Conservation (phyloP, 2,329 filamentous ascomycete species). For the Stagonosporopsis rhizophila region DNA sequence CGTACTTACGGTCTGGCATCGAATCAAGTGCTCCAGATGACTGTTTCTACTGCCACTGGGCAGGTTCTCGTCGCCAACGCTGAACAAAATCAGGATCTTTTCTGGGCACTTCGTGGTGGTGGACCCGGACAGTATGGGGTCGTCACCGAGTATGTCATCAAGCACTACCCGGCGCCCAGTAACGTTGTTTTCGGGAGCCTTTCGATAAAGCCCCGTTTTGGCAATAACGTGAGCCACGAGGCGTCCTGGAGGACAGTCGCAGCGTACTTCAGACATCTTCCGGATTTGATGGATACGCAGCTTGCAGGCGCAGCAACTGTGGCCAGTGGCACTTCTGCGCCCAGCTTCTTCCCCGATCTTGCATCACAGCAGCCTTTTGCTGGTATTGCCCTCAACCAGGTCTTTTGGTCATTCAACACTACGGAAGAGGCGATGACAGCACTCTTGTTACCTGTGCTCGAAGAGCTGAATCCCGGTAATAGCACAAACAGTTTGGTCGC, state of each 20-base stretch:
- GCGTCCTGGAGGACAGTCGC: conserved; percentile 38
- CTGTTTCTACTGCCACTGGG: conserved; percentile 20
- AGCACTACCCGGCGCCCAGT: conserved; percentile 22
- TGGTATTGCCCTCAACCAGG: conserved; percentile 24
- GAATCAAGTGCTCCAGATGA: conserved; percentile 21
- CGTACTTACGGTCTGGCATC: conserved; percentile 45
- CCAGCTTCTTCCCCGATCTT: conserved; percentile 4
- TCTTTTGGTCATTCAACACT: conserved; percentile 35
- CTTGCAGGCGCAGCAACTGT: conserved; percentile 33
- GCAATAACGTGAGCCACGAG: conserved; percentile 19
- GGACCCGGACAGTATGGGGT: conserved; percentile 25
- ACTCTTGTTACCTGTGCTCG: conserved; percentile 24
- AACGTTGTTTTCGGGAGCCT: conserved; percentile 16
- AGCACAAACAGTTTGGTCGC: conserved; percentile 13
- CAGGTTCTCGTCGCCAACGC: conserved; percentile 19
- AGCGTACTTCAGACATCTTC: conserved; percentile 19
- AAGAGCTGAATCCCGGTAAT: conserved; percentile 6
- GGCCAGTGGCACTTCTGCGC: conserved; percentile 11
- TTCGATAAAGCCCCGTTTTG: conserved; percentile 9
- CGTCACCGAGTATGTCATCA: conserved; percentile 23
- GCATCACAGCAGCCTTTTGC: background rate
- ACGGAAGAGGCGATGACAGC: conserved; percentile 21
- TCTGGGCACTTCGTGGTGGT: conserved; percentile 26
- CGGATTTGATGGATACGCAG: conserved; percentile 41
- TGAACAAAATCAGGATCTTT: conserved; percentile 21